A percentile compares a stretch with the other conserved stretches of the same genome.
Conservation (phyloP, 805 yeast species). For the Soucietia sequanensis region DNA sequence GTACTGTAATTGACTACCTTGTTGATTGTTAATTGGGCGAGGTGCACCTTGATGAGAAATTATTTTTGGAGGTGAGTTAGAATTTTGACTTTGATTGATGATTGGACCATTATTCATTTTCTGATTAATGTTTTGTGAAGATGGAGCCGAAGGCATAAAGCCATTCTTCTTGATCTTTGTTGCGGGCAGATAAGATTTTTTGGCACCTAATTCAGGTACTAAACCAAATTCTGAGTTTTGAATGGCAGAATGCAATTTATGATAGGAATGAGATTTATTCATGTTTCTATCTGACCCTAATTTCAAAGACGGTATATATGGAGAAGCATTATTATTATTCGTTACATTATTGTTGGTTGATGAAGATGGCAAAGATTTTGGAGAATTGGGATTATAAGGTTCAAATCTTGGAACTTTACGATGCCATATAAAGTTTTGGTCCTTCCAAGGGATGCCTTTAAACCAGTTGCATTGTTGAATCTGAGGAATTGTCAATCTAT, state of each 20-base stretch:
- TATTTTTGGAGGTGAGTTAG: no score
- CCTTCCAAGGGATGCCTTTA: slow-evolving; percentile 39
- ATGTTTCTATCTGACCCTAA: slow-evolving; percentile 36
- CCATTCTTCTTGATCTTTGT: slow-evolving; percentile 29
- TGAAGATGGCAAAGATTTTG: slow-evolving; percentile 4
- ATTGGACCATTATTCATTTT: no score
- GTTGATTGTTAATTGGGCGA: slow-evolving; percentile 1
- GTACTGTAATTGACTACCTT: no score
- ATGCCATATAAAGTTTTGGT: slow-evolving; percentile 38
- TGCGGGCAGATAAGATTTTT: slow-evolving; percentile 32
- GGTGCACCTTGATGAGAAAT: no score
- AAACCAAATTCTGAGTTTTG: slow-evolving; percentile 32
- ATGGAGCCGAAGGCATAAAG: no score
- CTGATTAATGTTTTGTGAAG: not conserved
- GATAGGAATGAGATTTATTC: slow-evolving; percentile 37
- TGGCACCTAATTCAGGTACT: slow-evolving; percentile 30
- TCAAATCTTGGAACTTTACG: slow-evolving; percentile 31
- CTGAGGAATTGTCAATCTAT: slow-evolving; percentile 31
- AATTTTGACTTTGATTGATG: no score
- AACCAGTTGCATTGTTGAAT: slow-evolving; percentile 38
- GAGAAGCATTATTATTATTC: no score
- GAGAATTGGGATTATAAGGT: slow-evolving; percentile 15
- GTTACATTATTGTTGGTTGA: no score
- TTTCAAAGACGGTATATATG: slow-evolving; percentile 25
- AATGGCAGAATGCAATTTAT: slow-evolving; percentile 39